Conservation (phyloP, 1,284 basidiomycete species). For the Tilletia horrida region DNA sequence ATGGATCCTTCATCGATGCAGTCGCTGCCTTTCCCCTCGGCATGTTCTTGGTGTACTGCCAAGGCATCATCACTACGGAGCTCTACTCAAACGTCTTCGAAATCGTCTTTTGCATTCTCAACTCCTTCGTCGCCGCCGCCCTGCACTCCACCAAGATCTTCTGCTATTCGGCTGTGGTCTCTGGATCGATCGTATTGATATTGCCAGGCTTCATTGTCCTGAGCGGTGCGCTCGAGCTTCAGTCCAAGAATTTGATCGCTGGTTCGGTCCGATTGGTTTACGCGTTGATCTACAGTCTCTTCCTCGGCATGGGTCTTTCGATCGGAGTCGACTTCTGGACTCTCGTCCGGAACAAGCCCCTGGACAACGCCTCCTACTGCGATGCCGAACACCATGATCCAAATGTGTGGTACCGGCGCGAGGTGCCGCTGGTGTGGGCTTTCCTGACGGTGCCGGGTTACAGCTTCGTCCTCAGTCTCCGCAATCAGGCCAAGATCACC, state of each 20-base stretch:
- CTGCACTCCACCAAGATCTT: slow-evolving; percentile 57
- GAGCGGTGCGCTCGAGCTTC: slow-evolving; percentile 71
- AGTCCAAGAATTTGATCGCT: slow-evolving; percentile 53
- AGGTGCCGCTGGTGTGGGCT: slow-evolving; percentile 37
- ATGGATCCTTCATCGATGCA: slow-evolving; percentile 75
- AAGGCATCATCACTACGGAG: slow-evolving; percentile 59
- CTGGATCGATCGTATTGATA: slow-evolving; percentile 79
- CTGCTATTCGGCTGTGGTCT: slow-evolving; percentile 82
- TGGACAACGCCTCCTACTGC: slow-evolving; percentile 24
- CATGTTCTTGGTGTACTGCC: slow-evolving; percentile 62
- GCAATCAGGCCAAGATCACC: slow-evolving; percentile 68
- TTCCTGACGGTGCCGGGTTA: slow-evolving; percentile 78
- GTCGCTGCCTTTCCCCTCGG: slow-evolving; percentile 74
- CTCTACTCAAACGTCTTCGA: slow-evolving; percentile 83
- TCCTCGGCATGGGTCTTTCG: slow-evolving; percentile 40
- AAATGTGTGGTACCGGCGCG: slow-evolving; percentile 58
- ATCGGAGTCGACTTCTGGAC: slow-evolving; percentile 49
- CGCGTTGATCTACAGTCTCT: slow-evolving; percentile 68
- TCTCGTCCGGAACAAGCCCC: slow-evolving; percentile 32
- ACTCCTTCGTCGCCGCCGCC: slow-evolving; percentile 67
- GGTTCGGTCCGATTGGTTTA: slow-evolving; percentile 76
- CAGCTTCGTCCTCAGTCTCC: slow-evolving; percentile 69
- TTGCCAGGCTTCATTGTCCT: slow-evolving; percentile 65
- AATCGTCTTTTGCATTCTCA: slow-evolving; percentile 77
- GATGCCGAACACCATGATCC: slow-evolving; percentile 25